These are phyloP conservation scores for Scutellaria barbata DNA, from an alignment of 257 asterid species.

Conservation along the genomic window DNA sequence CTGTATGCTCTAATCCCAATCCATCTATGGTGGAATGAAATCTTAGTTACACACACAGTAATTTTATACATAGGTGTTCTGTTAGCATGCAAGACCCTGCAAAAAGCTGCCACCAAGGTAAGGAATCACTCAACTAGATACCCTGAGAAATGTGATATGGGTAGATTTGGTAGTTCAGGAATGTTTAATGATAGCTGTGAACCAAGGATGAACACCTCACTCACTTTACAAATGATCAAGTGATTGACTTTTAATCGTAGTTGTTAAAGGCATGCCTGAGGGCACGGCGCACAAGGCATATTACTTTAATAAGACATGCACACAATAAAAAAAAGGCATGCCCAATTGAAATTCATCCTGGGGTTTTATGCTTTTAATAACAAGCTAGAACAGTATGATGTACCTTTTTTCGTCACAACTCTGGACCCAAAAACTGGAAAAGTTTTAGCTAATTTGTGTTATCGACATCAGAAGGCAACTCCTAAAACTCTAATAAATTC, in stretches of 20 bases:
- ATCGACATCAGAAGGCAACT: background rate
- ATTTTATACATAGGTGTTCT: background rate
- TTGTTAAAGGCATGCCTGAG: background rate
- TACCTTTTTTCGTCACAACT: background rate
- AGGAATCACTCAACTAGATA: conserved; percentile 3
- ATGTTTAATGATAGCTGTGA: background rate
- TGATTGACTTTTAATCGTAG: background rate
- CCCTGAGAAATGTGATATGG: background rate
- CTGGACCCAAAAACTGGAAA: background rate
- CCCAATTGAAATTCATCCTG: background rate
- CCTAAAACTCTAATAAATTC: background rate
- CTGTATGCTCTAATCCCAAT: background rate
- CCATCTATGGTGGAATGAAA: background rate
- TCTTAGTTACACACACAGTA: background rate
- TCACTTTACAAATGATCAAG: background rate
- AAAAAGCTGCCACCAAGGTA: background rate
- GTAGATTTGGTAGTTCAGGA: background rate
- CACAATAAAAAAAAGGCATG: too few species aligned
- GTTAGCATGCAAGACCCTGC: conserved; percentile 5
- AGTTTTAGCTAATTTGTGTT: background rate
- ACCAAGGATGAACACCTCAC: background rate
- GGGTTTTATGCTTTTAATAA: background rate
- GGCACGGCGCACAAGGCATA: background rate
- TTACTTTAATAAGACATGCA: too few species aligned
- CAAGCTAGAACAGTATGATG: background rate